Evolutionary conservation across 139 green algal species (phyloP).

Genomic region (Auxenochlorella pyrenoidosa): DNA sequence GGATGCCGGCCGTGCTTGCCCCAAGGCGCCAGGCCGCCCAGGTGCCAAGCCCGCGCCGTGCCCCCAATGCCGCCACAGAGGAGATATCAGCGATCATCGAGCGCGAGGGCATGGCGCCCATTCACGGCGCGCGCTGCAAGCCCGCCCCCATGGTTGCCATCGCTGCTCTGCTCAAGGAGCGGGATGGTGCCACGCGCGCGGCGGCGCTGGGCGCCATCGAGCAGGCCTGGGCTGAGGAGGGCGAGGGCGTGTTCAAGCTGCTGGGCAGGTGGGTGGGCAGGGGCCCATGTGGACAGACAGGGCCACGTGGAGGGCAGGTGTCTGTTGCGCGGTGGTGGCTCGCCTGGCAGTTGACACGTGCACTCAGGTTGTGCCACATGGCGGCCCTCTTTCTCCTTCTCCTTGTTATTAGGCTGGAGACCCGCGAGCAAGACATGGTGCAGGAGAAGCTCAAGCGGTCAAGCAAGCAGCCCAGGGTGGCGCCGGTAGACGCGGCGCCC

Average conservation of each 20-base stretch:
- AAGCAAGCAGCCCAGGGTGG: slow-evolving; percentile 14
- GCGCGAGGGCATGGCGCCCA: slow-evolving; percentile 51
- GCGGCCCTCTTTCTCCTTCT: too few species aligned
- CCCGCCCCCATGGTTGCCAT: slow-evolving; percentile 22
- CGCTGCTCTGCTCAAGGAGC: slow-evolving; percentile 77
- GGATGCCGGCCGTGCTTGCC: too few species aligned
- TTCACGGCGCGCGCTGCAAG: slow-evolving; percentile 59
- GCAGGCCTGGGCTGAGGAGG: slow-evolving; percentile 81
- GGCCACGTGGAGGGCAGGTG: not conserved
- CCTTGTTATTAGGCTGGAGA: slow-evolving; percentile 56
- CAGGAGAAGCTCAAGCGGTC: slow-evolving; percentile 85
- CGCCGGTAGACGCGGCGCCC: not conserved
- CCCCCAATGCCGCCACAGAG: slow-evolving; percentile 54
- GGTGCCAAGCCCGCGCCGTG: too few species aligned
- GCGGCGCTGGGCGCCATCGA: slow-evolving; percentile 82
- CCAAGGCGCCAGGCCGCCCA: too few species aligned
- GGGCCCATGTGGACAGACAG: too few species aligned
- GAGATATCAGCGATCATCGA: slow-evolving; percentile 79
- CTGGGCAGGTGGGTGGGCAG: slow-evolving; percentile 58
- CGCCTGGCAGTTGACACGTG: too few species aligned
- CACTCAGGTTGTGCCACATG: too few species aligned
- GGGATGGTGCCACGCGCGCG: slow-evolving; percentile 82
- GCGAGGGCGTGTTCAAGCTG: slow-evolving; percentile 73
- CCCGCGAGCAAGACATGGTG: slow-evolving; percentile 81
- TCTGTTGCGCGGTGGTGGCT: too few species aligned